phyloP scores from a whole-genome alignment of 805 yeast species.

The Ogataea methylovora region DNA sequence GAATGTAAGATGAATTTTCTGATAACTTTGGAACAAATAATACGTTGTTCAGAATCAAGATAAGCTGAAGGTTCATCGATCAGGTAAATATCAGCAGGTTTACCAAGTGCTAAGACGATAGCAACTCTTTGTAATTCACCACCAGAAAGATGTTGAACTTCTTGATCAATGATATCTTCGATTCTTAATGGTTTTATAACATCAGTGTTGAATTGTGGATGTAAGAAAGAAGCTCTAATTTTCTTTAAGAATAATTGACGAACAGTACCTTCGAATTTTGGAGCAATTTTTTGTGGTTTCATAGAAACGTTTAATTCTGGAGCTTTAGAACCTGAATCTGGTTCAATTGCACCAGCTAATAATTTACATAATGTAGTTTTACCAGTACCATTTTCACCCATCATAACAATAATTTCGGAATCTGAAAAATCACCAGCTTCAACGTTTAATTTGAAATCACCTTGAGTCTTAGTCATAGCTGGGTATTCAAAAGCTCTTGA shows the following conservation, averaged over 20 bases:
- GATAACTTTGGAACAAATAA: constrained; percentile 95
- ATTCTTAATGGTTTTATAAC: constrained; percentile 92
- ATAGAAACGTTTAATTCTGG: constrained; percentile 90
- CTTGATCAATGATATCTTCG: constrained; percentile 94
- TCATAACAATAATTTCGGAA: constrained; percentile 95
- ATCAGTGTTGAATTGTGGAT: constrained; percentile 97
- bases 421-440: constrained; percentile 89
- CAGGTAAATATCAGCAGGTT: constrained; percentile 90
- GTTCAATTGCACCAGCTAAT: constrained; percentile 86
- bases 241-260: constrained; percentile 96
- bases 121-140: constrained; percentile 99
- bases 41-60: constrained; percentile 99
- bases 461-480: constrained; percentile 80
- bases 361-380: constrained; percentile 95
- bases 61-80: constrained; percentile 99
- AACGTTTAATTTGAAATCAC: constrained; percentile 83
- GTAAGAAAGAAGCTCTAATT: constrained; percentile 87
- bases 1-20: constrained; percentile 94
- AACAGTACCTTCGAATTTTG: constrained; percentile 97
- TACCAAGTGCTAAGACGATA: constrained; percentile 88
- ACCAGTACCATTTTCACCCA: constrained; percentile 99
- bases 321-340: constrained; percentile 73
- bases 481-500: constrained; percentile 76
- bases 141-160: constrained; percentile 95
- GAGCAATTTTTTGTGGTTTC: constrained; percentile 99